A percentile compares a stretch with the other conserved stretches of the same genome.
Conservation (phyloP, 176 grass and related monocot species). For the Dendrocalamus sinicus region DNA sequence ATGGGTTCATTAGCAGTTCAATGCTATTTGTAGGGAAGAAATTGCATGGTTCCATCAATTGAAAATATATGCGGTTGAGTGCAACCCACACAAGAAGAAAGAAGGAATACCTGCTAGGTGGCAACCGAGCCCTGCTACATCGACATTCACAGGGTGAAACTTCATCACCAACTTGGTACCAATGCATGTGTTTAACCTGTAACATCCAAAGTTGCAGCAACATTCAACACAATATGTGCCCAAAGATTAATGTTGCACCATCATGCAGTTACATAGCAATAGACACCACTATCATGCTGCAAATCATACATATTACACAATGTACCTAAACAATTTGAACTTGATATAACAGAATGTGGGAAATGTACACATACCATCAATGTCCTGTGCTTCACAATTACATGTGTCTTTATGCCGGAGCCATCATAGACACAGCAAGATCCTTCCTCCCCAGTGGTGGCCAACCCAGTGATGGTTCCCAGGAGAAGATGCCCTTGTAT, state of each 20-base stretch:
- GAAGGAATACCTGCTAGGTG: conserved; percentile 79
- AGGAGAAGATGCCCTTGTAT: conserved; percentile 48
- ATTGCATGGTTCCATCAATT: not conserved
- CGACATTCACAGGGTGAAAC: conserved; percentile 90
- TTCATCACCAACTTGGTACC: conserved; percentile 82
- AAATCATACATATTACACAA: not conserved
- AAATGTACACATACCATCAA: conserved; percentile 65
- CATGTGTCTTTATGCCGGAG: conserved; percentile 65
- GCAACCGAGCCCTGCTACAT: conserved; percentile 80
- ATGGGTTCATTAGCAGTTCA: conserved; percentile 16
- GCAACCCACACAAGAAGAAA: conserved; percentile 3
- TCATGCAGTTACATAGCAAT: not conserved
- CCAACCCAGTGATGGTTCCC: conserved; percentile 84
- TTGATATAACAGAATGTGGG: conserved; percentile 22
- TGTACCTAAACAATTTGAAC: not conserved
- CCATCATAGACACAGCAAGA: conserved; percentile 76
- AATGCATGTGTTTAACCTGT: conserved; percentile 98
- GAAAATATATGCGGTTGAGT: conserved; percentile 1
- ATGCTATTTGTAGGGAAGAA: not conserved
- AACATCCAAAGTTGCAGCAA: conserved; percentile 19
- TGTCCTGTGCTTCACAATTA: conserved; percentile 87
- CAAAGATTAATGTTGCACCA: conserved; percentile 1
- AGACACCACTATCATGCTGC: not conserved
- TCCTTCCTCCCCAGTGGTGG: conserved; percentile 80
- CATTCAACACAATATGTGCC: not conserved